Conservation (phyloP, 805 yeast species). For the Barnettozyma sp. region DNA sequence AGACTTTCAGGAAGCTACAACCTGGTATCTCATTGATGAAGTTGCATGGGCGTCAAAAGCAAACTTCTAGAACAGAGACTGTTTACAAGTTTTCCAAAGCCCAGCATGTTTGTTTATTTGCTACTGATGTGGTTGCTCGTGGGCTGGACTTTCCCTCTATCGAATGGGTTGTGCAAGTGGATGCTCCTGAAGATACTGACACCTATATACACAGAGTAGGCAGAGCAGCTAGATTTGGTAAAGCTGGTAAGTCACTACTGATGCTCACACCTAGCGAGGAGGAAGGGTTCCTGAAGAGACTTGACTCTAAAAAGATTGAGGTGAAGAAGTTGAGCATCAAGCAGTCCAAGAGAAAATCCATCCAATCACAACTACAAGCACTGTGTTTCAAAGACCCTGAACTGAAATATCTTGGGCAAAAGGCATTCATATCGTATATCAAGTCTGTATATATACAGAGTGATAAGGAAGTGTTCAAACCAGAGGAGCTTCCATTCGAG, state of each 20-base stretch:
- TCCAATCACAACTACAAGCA: conserved; percentile 79
- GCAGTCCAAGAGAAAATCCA: conserved; percentile 61
- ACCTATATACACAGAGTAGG: conserved; percentile 93
- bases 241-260: conserved; percentile 75
- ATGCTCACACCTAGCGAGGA: conserved; percentile 83
- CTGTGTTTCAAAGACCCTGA: conserved; percentile 88
- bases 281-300: conserved; percentile 59
- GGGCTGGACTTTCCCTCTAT: conserved; percentile 96
- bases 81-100: conserved; percentile 42
- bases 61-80: conserved; percentile 74
- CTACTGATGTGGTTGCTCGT: conserved; percentile 97
- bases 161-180: conserved; percentile 85
- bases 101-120: conserved; percentile 67
- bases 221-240: conserved; percentile 90
- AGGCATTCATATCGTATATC: conserved; percentile 89
- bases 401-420: conserved; percentile 88
- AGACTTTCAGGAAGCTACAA: conserved; percentile 25
- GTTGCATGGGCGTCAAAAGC: conserved; percentile 82
- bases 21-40: conserved; percentile 47
- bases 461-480: conserved; percentile 78
- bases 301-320: conserved; percentile 58
- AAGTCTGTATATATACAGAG: conserved; percentile 79
- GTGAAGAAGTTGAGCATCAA: conserved; percentile 69
- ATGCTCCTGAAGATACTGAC: conserved; percentile 92
- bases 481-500: conserved; percentile 72